These are phyloP conservation scores for Mycena crocata DNA, from an alignment of 768 basidiomycete species.

Conservation along the genomic window DNA sequence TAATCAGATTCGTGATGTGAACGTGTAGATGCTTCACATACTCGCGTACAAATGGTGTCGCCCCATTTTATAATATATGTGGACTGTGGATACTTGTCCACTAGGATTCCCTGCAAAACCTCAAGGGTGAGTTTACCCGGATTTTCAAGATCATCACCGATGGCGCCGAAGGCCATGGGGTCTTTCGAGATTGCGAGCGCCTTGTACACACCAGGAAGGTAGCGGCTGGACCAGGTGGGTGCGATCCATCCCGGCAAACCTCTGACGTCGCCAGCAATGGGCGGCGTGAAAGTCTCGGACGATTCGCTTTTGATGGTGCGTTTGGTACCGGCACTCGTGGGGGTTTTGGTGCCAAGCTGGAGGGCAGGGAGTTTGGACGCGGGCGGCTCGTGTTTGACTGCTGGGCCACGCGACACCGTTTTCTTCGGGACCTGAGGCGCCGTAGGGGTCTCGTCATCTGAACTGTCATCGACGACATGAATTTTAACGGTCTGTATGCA, in stretches of 20 bases:
- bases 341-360: background rate
- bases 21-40: background rate
- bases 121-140: background rate
- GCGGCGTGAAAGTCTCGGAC: constrained; percentile 1
- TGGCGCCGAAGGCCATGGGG: background rate
- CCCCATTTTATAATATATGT: background rate
- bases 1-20: background rate
- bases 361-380: background rate
- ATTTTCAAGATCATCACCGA: background rate
- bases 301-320: constrained; percentile 14
- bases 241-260: background rate
- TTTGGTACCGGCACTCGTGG: no score
- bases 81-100: background rate
- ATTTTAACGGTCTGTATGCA: background rate
- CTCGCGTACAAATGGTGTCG: constrained; percentile 1
- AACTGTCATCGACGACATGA: background rate
- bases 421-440: background rate
- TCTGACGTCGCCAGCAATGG: background rate
- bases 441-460: background rate
- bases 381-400: background rate
- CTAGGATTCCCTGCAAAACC: background rate
- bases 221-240: background rate
- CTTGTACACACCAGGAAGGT: background rate
- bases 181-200: background rate
- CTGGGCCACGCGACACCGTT: background rate